These are phyloP conservation scores for Taiozyma sp. DNA, from an alignment of 1,139 yeast species.

Conservation along the genomic window DNA sequence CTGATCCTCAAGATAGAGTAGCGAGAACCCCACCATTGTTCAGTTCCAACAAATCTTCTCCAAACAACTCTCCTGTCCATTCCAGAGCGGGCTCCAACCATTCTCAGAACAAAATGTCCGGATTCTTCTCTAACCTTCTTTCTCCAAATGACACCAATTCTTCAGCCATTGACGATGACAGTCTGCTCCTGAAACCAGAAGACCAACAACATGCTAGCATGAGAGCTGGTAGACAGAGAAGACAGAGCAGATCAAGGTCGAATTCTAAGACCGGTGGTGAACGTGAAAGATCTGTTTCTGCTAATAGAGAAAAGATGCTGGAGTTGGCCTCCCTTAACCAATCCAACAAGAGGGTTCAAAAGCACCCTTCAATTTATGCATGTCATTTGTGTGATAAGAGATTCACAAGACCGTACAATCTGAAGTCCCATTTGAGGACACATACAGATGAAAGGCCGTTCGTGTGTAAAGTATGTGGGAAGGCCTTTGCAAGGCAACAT, in stretches of 20 bases:
- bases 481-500: slow-evolving; percentile 94
- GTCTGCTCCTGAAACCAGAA: slow-evolving; percentile 11
- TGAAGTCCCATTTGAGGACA: slow-evolving; percentile 86
- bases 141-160: slow-evolving; percentile 7
- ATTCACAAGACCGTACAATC: slow-evolving; percentile 88
- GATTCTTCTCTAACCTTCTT: slow-evolving; percentile 12
- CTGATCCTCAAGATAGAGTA: slow-evolving; percentile 6
- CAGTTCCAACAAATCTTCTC: slow-evolving; percentile 21
- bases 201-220: slow-evolving; percentile 15
- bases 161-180: not conserved
- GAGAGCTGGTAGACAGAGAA: slow-evolving; percentile 21
- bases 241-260: slow-evolving; percentile 15
- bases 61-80: slow-evolving; percentile 18
- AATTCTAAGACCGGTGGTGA: slow-evolving; percentile 8
- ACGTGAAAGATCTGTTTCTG: slow-evolving; percentile 30
- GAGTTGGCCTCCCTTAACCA: slow-evolving; percentile 56
- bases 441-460: slow-evolving; percentile 95
- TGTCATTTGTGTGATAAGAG: slow-evolving; percentile 83
- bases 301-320: slow-evolving; percentile 52
- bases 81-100: slow-evolving; percentile 15
- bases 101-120: slow-evolving; percentile 17
- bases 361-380: slow-evolving; percentile 75
- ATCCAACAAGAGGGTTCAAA: slow-evolving; percentile 53
- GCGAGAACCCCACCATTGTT: slow-evolving; percentile 19
- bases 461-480: slow-evolving; percentile 80